Percentiles rank a stretch among this genome's conserved stretches.
These are phyloP conservation scores for Pisolithus albus DNA, from an alignment of 768 basidiomycete species.

Conservation along the genomic window DNA sequence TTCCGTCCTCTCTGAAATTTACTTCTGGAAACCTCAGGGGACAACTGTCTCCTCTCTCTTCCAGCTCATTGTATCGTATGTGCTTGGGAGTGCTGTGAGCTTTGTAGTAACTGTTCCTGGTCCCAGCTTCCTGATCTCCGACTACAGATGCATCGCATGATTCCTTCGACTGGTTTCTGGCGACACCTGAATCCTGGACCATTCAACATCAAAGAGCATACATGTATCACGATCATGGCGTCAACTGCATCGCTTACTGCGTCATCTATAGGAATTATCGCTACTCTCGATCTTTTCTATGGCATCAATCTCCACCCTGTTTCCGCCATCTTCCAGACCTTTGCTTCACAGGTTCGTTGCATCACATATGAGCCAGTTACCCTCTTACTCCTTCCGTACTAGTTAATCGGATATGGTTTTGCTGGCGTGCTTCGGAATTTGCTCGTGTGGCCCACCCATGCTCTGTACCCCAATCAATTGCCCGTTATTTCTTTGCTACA, in stretches of 20 bases:
- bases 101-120: conserved; percentile 21
- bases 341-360: conserved; percentile 34
- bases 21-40: conserved; percentile 39
- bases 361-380: not conserved
- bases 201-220: conserved; percentile 60
- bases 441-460: conserved; percentile 48
- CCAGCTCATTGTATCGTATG: conserved; percentile 50
- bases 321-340: conserved; percentile 50
- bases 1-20: conserved; percentile 28
- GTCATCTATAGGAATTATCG: conserved; percentile 52
- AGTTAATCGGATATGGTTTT: conserved; percentile 35
- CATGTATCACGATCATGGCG: conserved; percentile 55
- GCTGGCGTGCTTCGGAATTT: conserved; percentile 38
- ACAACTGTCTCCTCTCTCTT: conserved; percentile 50
- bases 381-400: not conserved
- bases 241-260: conserved; percentile 55
- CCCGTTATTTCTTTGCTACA: conserved; percentile 48
- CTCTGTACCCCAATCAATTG: conserved; percentile 47
- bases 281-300: conserved; percentile 52
- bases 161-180: conserved; percentile 27
- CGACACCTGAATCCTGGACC: conserved; percentile 57
- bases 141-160: conserved; percentile 10
- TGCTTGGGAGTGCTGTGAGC: conserved; percentile 44
- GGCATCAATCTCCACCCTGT: conserved; percentile 41
- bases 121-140: not conserved